Percentiles rank a stretch among this genome's conserved stretches.
Conservation (phyloP, 352 stramenopile genomes). For the Globisporangium rhizosaccharum region DNA sequence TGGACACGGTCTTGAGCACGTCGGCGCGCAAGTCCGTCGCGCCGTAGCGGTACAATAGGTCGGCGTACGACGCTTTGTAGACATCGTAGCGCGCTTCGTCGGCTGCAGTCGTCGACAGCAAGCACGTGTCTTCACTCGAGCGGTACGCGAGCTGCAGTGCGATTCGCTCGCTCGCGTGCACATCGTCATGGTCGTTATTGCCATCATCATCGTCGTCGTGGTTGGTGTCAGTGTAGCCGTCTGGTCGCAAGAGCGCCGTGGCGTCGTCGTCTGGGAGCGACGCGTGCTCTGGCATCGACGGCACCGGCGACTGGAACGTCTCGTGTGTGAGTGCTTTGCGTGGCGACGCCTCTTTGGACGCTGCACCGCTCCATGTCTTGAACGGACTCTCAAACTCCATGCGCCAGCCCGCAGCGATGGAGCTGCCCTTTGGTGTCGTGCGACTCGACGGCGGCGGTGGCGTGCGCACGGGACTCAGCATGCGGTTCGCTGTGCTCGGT, state of each 20-base stretch:
- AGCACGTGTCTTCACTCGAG: slow-evolving; percentile 26
- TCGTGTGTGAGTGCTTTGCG: slow-evolving; percentile 36
- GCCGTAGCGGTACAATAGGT: slow-evolving; percentile 78
- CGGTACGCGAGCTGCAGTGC: slow-evolving; percentile 42
- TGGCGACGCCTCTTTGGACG: slow-evolving; percentile 32
- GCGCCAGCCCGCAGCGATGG: slow-evolving; percentile 31
- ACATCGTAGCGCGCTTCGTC: slow-evolving; percentile 64
- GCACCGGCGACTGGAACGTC: slow-evolving; percentile 39
- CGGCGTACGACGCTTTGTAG: slow-evolving; percentile 81
- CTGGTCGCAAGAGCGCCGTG: neutral
- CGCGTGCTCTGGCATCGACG: slow-evolving; percentile 19
- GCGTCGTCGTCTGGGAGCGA: slow-evolving; percentile 1
- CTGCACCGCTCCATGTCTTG: slow-evolving; percentile 58
- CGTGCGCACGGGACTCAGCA: slow-evolving; percentile 19
- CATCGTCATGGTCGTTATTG: slow-evolving; percentile 19
- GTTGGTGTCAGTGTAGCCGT: neutral
- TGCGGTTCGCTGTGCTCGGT: slow-evolving; percentile 13
- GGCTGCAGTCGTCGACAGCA: slow-evolving; percentile 45
- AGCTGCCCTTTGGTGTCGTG: slow-evolving; percentile 6
- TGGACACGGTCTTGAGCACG: slow-evolving; percentile 58
- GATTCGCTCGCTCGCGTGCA: slow-evolving; percentile 36
- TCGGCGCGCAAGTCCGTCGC: slow-evolving; percentile 66
- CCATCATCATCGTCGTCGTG: neutral
- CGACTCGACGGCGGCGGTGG: slow-evolving; percentile 4
- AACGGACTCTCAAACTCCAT: slow-evolving; percentile 74